Conservation (phyloP, 2,329 filamentous ascomycete species). For the Escovopsis sp. region DNA sequence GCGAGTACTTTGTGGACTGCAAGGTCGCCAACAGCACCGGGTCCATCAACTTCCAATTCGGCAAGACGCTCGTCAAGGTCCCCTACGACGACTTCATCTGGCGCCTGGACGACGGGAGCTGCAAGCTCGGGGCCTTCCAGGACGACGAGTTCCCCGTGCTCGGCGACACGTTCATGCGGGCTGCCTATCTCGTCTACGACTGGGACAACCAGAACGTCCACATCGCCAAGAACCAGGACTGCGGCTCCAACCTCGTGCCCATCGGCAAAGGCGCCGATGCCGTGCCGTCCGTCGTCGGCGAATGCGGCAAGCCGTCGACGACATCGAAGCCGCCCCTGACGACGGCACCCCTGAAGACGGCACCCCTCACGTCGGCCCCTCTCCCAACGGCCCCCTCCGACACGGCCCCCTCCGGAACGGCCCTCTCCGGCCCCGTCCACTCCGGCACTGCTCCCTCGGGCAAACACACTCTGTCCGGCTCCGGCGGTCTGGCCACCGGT, state of each 20-base stretch:
- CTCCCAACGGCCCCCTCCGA: not conserved
- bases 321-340: slow-evolving; percentile 5
- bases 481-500: not conserved
- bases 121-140: slow-evolving; percentile 30
- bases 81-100: slow-evolving; percentile 31
- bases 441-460: not conserved
- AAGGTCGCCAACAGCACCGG: slow-evolving; percentile 17
- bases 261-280: slow-evolving; percentile 24
- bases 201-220: slow-evolving; percentile 24
- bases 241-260: slow-evolving; percentile 21
- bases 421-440: not conserved
- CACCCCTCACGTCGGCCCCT: not conserved
- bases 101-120: slow-evolving; percentile 16
- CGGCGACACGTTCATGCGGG: slow-evolving; percentile 29
- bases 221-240: slow-evolving; percentile 22
- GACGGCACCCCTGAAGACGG: not conserved
- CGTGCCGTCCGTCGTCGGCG: slow-evolving; percentile 16
- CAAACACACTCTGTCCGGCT: no score
- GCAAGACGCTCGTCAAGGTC: slow-evolving; percentile 27
- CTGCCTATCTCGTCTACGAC: slow-evolving; percentile 29
- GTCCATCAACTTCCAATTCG: slow-evolving; percentile 33
- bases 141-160: slow-evolving; percentile 25
- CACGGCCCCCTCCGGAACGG: not conserved
- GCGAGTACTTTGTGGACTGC: slow-evolving; percentile 35
- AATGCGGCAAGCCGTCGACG: slow-evolving; percentile 12